A percentile compares a stretch with the other conserved stretches of the same genome.
phyloP scores from a whole-genome alignment of 2,329 filamentous ascomycete genomes.

The Madurella mycetomatis region DNA sequence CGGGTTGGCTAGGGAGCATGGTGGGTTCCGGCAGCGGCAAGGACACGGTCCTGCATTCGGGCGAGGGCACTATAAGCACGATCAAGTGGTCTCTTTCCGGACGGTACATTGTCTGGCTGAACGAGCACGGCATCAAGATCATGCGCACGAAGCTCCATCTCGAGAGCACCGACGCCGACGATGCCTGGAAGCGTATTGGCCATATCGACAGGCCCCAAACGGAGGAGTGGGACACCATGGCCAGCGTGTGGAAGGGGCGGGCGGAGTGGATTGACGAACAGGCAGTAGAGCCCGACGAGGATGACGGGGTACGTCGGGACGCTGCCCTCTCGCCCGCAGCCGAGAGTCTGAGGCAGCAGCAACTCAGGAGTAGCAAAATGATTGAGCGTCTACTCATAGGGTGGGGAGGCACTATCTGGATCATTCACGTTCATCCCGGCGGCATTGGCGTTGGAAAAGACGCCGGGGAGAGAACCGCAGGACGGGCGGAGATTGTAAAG shows the following conservation, averaged over 20 bases:
- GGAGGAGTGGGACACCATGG: slow-evolving; percentile 93
- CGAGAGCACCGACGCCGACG: slow-evolving; percentile 69
- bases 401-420: slow-evolving; percentile 95
- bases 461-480: slow-evolving; percentile 65
- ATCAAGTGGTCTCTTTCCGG: slow-evolving; percentile 95
- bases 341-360: slow-evolving; percentile 46
- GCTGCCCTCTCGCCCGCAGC: slow-evolving; percentile 40
- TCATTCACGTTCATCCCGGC: slow-evolving; percentile 82
- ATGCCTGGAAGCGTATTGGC: slow-evolving; percentile 90
- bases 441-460: slow-evolving; percentile 62
- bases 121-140: slow-evolving; percentile 95
- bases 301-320: slow-evolving; percentile 37
- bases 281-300: slow-evolving; percentile 68
- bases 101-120: slow-evolving; percentile 90
- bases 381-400: slow-evolving; percentile 84
- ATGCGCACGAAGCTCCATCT: slow-evolving; percentile 87
- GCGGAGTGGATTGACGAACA: slow-evolving; percentile 91
- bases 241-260: slow-evolving; percentile 86
- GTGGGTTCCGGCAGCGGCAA: slow-evolving; percentile 76
- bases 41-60: slow-evolving; percentile 83
- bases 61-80: slow-evolving; percentile 83
- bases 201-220: slow-evolving; percentile 86
- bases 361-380: slow-evolving; percentile 41
- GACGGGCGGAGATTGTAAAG: slow-evolving; percentile 84
- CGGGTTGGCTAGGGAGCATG: slow-evolving; percentile 87